Evolutionary conservation across 2,329 filamentous ascomycete genomes (phyloP), one percentile per base, ranked within the genome.

Genomic region (Talaromyces sp.): DNA sequence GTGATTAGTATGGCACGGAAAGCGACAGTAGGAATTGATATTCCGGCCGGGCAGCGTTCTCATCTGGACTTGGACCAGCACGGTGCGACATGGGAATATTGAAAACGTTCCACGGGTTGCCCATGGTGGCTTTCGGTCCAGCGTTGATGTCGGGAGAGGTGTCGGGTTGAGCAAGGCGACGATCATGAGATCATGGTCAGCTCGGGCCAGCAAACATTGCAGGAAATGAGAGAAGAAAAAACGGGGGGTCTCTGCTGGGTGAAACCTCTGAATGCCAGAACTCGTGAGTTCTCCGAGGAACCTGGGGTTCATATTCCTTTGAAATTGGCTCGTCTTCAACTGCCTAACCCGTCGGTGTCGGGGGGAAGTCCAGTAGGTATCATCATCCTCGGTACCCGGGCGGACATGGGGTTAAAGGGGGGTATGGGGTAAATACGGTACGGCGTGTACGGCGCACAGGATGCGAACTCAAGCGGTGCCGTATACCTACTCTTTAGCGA

Each of bases 11-110:
- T 16, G 16, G 36, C 22, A 16, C 45, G 55, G 52, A 50, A 49
- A 53, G 27, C 52, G 52, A 36, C 52, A 43, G 52, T 53, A 40
- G 19, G 47, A 42, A 45, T 51, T 51, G 40, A 30, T 29, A 51
- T 51, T 51, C 14, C 27, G 45, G 46, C 41, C 50, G 37, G 46
- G 16, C 42, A 44, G 27, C 8, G 45, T 19, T 50, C 45, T 44
- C 39, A 52, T 42, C 42, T 49, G 41, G 49, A 30, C 36, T 24
- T 33, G 39, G 40, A 49, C 47, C 47, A 43, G n/a, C 16, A 35
- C 9, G n/a, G 29, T 40, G 11, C 19, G 24, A 20, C 24, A 8
- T 47, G 22, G 24, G 19, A 16, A 8, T 39, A n/a, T 6, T 48
- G 16, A 16, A 35, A 10, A 39, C 35, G 46, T 49, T 49, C 37